A percentile compares a stretch with the other conserved stretches of the same genome.
Evolutionary conservation across 2,329 filamentous ascomycete genomes (phyloP).

Genomic region (Fusarium brachygibbosum): DNA sequence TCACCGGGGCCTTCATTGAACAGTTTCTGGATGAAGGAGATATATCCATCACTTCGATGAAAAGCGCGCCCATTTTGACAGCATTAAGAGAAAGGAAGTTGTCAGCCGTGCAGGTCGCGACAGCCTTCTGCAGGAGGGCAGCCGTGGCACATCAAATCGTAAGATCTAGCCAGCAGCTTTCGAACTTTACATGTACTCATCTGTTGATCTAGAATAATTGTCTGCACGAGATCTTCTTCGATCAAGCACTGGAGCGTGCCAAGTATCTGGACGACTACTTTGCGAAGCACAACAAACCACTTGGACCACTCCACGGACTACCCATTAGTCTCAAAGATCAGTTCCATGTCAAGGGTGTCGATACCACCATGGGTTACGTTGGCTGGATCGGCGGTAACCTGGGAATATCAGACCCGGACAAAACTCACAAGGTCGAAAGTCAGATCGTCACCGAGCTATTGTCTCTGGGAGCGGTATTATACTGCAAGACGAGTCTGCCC

Average conservation of each 20-base stretch:
- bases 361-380: constrained; percentile 60
- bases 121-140: constrained; percentile 64
- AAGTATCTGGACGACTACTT: constrained; percentile 31
- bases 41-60: constrained; percentile 17
- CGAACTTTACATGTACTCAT: not conserved
- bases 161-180: not conserved
- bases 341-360: constrained; percentile 68
- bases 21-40: constrained; percentile 24
- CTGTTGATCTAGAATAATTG: constrained; percentile 17
- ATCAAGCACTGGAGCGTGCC: constrained; percentile 34
- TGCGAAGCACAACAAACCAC: not conserved
- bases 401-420: not conserved
- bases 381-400: constrained; percentile 47
- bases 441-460: constrained; percentile 39
- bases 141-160: constrained; percentile 69
- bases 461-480: constrained; percentile 44
- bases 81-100: not conserved
- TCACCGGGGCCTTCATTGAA: constrained; percentile 41
- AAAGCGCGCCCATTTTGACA: constrained; percentile 18
- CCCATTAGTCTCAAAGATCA: constrained; percentile 65
- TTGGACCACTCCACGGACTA: constrained; percentile 44
- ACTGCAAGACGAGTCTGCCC: constrained; percentile 45
- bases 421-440: constrained; percentile 30
- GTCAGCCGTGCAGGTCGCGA: constrained; percentile 59
- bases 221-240: constrained; percentile 40